Evolutionary conservation across 495 filamentous ascomycete genomes (phyloP).

Genomic region (Immersiella caudata): DNA sequence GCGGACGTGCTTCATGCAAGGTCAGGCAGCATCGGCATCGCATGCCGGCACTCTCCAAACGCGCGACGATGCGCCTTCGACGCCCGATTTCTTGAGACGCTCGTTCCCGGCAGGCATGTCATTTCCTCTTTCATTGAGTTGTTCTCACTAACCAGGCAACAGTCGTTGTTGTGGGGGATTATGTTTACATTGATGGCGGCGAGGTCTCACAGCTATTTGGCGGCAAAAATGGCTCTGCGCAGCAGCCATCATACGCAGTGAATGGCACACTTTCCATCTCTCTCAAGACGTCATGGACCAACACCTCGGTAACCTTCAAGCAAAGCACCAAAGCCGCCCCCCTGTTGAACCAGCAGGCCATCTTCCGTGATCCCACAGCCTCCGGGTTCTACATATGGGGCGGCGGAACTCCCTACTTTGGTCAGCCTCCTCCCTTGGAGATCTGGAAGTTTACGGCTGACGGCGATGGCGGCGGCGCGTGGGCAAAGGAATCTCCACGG

Average conservation of each 20-base stretch:
- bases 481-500: conserved; percentile 35
- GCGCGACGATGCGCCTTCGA: conserved; percentile 8
- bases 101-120: conserved; percentile 11
- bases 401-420: conserved; percentile 27
- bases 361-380: conserved; percentile 33
- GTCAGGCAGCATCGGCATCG: neutral
- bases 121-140: neutral
- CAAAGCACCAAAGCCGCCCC: conserved; percentile 34
- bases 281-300: conserved; percentile 38
- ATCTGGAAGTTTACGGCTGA: conserved; percentile 38
- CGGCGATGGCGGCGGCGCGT: conserved; percentile 35
- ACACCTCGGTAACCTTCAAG: conserved; percentile 33
- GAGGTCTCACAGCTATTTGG: conserved; percentile 4
- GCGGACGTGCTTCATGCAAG: neutral
- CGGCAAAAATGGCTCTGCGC: neutral
- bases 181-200: conserved; percentile 17
- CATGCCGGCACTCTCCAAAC: neutral
- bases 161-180: conserved; percentile 11
- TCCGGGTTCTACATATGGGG: conserved; percentile 40
- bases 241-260: conserved; percentile 13
- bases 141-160: neutral
- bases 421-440: conserved; percentile 27
- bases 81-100: conserved; percentile 1
- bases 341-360: conserved; percentile 33
- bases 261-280: conserved; percentile 37